Evolutionary conservation across 2,329 filamentous ascomycete genomes (phyloP), one percentile per base, ranked within the genome.

Genomic region (Shiraia sp.): DNA sequence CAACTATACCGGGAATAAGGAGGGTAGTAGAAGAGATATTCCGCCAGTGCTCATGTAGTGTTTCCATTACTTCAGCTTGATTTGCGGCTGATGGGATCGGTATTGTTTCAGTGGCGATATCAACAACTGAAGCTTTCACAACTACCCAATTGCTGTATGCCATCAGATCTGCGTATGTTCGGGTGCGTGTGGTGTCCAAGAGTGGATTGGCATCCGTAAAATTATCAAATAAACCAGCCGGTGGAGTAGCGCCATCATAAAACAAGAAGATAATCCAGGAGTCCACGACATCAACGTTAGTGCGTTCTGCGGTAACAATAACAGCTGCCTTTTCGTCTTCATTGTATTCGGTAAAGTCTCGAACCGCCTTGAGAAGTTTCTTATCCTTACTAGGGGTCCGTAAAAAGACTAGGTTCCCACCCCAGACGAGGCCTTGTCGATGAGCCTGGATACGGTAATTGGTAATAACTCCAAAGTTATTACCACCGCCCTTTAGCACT

Each of bases 261-360:
- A 65, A 64, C 14, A 65, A 36, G 39, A 65, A 65, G 23, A 65
- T 47, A 34, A 65, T 65, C 60, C 59, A 63, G 5, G 55, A 57
- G 41, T 65, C 62, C 10, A 64, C 47, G 4, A 58, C 17, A 33
- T 63, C 50, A n/a, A 64, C 14, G 16, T 63, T 59, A 2, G 56
- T 49, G 10, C 57, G 49, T 33, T 65, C 61, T 0, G 57, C 56
- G 10, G 62, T 65, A 6, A 63, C 57, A 13, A 65, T 65, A 2
- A 65, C 57, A 14, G 61, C 56, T n/a, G 61, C 62, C 28, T 59
- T 62, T 6, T 57, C 49, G 36, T 65, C 62, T 55, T 81, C 80
- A 61, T 83, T 71, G 44, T 63, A 61, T 51, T 77, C 72, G 5
- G 79, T 80, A 51, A 82, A 83, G 59, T 82, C 76, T 15, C 75